phyloP scores from a whole-genome alignment of 208 protist species.

The Trypanosomatidae sp. region DNA sequence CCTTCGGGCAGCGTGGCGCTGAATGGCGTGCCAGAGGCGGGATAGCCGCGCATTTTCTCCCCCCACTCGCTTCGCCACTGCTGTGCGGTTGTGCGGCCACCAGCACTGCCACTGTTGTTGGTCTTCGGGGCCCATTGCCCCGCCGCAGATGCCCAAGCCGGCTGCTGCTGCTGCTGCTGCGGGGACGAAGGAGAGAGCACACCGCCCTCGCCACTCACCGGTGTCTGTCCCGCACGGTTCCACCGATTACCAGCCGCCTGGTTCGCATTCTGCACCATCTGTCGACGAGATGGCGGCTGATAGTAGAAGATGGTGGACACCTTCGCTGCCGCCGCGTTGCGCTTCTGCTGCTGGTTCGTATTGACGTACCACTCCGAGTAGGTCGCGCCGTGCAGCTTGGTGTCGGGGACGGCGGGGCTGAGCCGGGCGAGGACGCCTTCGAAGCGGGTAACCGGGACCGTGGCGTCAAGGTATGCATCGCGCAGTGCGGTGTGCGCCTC shows the following conservation, averaged over 20 bases:
- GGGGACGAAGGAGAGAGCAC: no score
- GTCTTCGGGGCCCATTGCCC: no score
- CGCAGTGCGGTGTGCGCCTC: conserved; percentile 48
- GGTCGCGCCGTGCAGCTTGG: conserved; percentile 7
- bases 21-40: conserved; percentile 48
- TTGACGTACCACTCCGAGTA: conserved; percentile 20
- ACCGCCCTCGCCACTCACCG: no score
- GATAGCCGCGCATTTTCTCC: conserved; percentile 55
- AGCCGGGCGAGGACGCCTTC: conserved; percentile 15
- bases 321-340: conserved; percentile 6
- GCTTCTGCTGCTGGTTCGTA: conserved; percentile 10
- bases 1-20: conserved; percentile 57
- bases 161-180: no score
- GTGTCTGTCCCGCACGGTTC: no score
- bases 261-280: no score
- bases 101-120: no score
- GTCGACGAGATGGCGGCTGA: conserved; percentile 17
- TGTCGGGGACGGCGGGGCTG: conserved; percentile 3
- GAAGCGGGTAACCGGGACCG: conserved; percentile 15
- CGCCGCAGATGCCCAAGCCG: no score
- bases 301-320: conserved; percentile 26
- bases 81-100: no score
- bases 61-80: conserved; percentile 64
- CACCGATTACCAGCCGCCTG: no score
- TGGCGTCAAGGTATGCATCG: conserved; percentile 37